These are phyloP conservation scores for Tripidium arundinaceum DNA, from an alignment of 202 grass and related monocot genomes.

Conservation along the genomic window DNA sequence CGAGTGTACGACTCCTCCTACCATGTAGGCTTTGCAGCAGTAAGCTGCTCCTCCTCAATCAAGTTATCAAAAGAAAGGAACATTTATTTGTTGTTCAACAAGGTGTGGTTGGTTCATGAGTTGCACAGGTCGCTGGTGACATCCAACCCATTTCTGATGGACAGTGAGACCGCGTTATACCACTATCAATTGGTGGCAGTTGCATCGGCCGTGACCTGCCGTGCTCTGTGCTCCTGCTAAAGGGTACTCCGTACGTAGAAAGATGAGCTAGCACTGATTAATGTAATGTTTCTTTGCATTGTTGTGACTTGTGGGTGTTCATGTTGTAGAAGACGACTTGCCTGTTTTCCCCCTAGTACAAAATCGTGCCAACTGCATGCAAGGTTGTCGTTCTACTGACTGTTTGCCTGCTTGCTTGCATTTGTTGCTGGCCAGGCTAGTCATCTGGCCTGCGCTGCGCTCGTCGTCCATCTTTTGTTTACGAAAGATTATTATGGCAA, in stretches of 20 bases:
- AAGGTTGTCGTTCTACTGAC: neutral
- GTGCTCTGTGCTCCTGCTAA: neutral
- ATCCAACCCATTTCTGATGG: slow-evolving; percentile 12
- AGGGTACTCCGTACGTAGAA: neutral
- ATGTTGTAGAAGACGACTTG: no score
- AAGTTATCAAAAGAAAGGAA: neutral
- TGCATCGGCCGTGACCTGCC: neutral
- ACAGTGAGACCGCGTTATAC: neutral
- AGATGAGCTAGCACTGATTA: neutral
- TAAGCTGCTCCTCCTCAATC: neutral
- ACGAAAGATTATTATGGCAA: neutral
- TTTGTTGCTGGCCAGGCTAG: no score
- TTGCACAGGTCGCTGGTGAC: neutral
- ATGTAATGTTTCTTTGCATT: neutral
- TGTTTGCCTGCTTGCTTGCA: neutral
- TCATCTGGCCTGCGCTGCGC: no score
- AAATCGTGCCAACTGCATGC: neutral
- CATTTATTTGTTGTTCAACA: slow-evolving; percentile 3
- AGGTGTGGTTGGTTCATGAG: neutral
- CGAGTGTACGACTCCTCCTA: neutral
- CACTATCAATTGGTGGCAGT: slow-evolving; percentile 10
- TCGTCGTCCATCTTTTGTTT: neutral
- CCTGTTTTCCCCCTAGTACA: neutral
- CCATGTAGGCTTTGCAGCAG: no score
- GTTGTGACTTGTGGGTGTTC: neutral